These are phyloP conservation scores for Polygonum aviculare DNA, from an alignment of 148 eudicot genomes.

Conservation along the genomic window DNA sequence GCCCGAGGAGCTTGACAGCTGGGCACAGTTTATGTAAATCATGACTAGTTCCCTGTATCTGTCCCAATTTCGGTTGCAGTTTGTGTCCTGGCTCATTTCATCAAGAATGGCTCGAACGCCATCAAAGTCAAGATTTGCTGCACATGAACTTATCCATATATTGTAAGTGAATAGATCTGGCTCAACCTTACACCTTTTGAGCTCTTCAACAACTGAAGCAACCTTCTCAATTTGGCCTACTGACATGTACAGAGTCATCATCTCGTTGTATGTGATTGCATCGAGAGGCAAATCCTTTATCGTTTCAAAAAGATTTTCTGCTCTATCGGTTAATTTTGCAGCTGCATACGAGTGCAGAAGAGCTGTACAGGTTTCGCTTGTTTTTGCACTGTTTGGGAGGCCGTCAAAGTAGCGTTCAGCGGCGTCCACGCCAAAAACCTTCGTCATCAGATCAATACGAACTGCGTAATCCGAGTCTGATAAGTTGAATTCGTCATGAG, in stretches of 20 bases:
- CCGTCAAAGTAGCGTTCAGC: constrained; percentile 88
- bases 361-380: constrained; percentile 83
- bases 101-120: constrained; percentile 50
- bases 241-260: constrained; percentile 88
- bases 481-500: constrained; percentile 48
- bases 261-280: constrained; percentile 84
- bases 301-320: constrained; percentile 64
- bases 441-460: constrained; percentile 80
- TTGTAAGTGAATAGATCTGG: constrained; percentile 87
- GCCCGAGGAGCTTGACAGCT: constrained; percentile 42
- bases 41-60: constrained; percentile 58
- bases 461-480: constrained; percentile 79
- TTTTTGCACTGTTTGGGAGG: constrained; percentile 55
- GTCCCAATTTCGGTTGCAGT: constrained; percentile 50
- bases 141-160: constrained; percentile 87
- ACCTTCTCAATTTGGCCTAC: constrained; percentile 91
- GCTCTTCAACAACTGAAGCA: constrained; percentile 52
- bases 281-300: constrained; percentile 51
- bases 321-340: constrained; percentile 50
- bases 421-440: constrained; percentile 87
- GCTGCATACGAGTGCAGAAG: constrained; percentile 82
- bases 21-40: constrained; percentile 46
- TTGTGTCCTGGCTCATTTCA: constrained; percentile 50
- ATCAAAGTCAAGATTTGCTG: constrained; percentile 61
- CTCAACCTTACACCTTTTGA: constrained; percentile 49